A percentile compares a stretch with the other conserved stretches of the same genome.
phyloP scores from a whole-genome alignment of 805 yeast species.

The Suhomyces tanzawaensis region DNA sequence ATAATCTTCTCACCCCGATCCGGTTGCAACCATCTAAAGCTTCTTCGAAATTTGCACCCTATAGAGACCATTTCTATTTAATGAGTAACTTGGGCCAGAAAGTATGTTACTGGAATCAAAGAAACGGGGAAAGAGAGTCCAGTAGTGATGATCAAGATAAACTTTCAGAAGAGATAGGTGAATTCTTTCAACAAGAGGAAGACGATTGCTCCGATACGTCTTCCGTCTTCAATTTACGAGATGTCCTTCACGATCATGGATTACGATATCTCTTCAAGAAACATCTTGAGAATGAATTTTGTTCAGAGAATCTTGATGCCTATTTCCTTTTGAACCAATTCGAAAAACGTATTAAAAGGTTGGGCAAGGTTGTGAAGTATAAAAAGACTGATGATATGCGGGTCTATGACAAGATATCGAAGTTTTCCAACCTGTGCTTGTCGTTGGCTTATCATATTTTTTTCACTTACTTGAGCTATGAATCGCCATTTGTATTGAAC shows the following conservation, averaged over 20 bases:
- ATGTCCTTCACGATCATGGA: slow-evolving; percentile 71
- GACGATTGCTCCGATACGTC: neutral
- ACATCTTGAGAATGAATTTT: slow-evolving; percentile 62
- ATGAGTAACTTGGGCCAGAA: slow-evolving; percentile 43
- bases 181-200: too few relatives aligned
- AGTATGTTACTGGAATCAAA: slow-evolving; percentile 32
- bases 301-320: slow-evolving; percentile 76
- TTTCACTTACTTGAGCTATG: slow-evolving; percentile 60
- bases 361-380: slow-evolving; percentile 8
- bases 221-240: slow-evolving; percentile 22
- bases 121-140: neutral
- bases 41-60: slow-evolving; percentile 23
- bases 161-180: neutral
- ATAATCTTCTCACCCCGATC: slow-evolving; percentile 48
- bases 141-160: neutral
- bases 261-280: slow-evolving; percentile 61
- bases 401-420: slow-evolving; percentile 16
- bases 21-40: slow-evolving; percentile 33
- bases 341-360: slow-evolving; percentile 34
- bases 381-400: slow-evolving; percentile 7
- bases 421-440: slow-evolving; percentile 52
- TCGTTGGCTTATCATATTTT: slow-evolving; percentile 63
- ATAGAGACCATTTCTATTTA: slow-evolving; percentile 42
- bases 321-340: slow-evolving; percentile 58
- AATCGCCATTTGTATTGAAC: slow-evolving; percentile 70